Conservation (phyloP, 2,329 filamentous ascomycete genomes). For the Cladosporium velox region DNA sequence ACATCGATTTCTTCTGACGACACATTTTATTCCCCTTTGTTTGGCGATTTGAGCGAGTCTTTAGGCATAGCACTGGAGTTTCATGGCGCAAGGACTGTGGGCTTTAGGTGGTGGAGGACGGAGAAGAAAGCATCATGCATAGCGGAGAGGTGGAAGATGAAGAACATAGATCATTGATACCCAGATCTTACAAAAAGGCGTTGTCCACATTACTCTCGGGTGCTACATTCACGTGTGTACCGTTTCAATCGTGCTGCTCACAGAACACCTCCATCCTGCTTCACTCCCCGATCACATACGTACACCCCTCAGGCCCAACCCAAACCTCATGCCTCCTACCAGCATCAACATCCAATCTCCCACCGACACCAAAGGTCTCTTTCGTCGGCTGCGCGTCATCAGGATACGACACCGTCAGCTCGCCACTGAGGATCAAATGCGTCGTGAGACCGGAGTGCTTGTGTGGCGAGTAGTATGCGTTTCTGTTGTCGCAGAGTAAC, state of each 20-base stretch:
- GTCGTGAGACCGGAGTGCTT: slow-evolving; percentile 66
- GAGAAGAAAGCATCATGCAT: neutral
- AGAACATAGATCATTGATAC: slow-evolving; percentile 13
- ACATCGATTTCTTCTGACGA: neutral
- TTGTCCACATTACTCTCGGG: neutral
- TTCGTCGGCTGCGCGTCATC: slow-evolving; percentile 58
- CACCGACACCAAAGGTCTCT: slow-evolving; percentile 61
- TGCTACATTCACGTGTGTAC: no score
- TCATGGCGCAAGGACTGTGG: neutral
- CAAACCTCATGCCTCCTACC: slow-evolving; percentile 68
- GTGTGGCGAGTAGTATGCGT: slow-evolving; percentile 69
- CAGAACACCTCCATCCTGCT: no score
- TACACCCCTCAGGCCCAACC: slow-evolving; percentile 67
- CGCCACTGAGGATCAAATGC: slow-evolving; percentile 66
- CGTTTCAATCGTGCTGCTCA: no score
- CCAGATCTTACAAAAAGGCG: neutral
- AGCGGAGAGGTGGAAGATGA: neutral
- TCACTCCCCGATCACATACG: slow-evolving; percentile 63
- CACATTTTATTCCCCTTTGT: slow-evolving; percentile 9
- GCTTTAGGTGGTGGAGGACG: neutral
- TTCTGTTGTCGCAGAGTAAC: slow-evolving; percentile 46
- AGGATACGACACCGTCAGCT: slow-evolving; percentile 68
- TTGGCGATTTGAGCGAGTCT: slow-evolving; percentile 19
- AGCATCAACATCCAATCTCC: slow-evolving; percentile 67
- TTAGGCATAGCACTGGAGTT: slow-evolving; percentile 18